phyloP scores from a whole-genome alignment of 2,329 filamentous ascomycete species.

The Metarhizium guizhouense region DNA sequence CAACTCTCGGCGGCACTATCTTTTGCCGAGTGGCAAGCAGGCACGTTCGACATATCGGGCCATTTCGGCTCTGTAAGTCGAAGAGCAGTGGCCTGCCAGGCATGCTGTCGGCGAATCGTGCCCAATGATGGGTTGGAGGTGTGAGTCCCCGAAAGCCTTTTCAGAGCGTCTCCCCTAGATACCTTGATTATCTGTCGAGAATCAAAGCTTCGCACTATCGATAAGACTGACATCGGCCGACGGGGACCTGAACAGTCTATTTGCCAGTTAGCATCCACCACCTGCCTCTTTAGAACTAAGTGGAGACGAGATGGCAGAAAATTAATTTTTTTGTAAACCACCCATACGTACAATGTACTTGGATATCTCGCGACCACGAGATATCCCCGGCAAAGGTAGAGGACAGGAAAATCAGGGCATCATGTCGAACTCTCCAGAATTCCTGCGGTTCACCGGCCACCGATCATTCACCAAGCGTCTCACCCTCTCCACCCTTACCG shows the following conservation, averaged over 20 bases:
- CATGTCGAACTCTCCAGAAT: conserved; percentile 39
- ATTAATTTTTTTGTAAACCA: conserved; percentile 21
- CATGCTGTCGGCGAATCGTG: conserved; percentile 17
- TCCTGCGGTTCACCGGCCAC: conserved; percentile 74
- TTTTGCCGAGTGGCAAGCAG: conserved; percentile 20
- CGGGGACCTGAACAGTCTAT: no score
- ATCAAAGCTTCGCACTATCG: conserved; percentile 16
- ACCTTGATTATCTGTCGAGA: neutral
- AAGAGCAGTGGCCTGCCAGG: conserved; percentile 25
- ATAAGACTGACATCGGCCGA: conserved; percentile 14
- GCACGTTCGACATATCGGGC: conserved; percentile 29
- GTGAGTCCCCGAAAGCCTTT: neutral
- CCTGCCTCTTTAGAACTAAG: conserved; percentile 13
- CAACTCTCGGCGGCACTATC: conserved; percentile 17
- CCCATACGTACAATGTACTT: neutral
- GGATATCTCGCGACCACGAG: no score
- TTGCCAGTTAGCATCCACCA: conserved; percentile 15
- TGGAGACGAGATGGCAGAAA: conserved; percentile 22
- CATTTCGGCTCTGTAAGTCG: conserved; percentile 25
- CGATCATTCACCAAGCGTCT: conserved; percentile 76
- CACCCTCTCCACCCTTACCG: conserved; percentile 83
- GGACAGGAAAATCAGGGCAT: neutral
- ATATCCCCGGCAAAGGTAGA: neutral
- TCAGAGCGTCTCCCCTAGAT: neutral
- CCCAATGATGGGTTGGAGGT: neutral